Base-by-base conservation (phyloP, 768 basidiomycete genomes). In the Mycena sanguinolenta region DNA sequence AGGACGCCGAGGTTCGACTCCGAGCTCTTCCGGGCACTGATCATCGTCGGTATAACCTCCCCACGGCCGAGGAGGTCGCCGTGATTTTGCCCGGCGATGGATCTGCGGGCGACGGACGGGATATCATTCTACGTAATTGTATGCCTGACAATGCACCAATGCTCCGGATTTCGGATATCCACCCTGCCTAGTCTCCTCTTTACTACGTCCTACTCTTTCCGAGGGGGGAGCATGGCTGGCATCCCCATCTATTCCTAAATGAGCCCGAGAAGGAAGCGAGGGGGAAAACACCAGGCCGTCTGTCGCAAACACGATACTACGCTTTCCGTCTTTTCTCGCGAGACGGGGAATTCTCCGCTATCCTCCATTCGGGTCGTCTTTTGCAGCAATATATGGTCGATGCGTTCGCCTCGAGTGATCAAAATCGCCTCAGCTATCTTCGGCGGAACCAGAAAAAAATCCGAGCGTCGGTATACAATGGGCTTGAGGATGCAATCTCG, bases 381-480 rank as follows among this genome's bases (percentile, higher is more conserved):
- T 79, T 87, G 23, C 79, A 83, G 34, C 80, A 83, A 50, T 83
- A 82, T 58, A 25, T 85, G 27, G 82, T 78, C 58, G 81, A 86
- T 77, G 74, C 58, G 0, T 86, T 77, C 78, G 82, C 83, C 6
- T 73, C 73, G 0, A 71, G 77, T 27, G 83, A 85, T 2, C 79
- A 82, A 6, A 60, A 59, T 6, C 73, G 79, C 2, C 75, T 86
- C 7, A 58, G 58, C 27, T 86, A 73, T 71, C 39, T 77, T 2
- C 58, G 62, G 16, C 55, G 72, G 17, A 77, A 84, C 66, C 82
- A 85, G 25, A 72, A 28, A 6, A 52, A 25, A 17, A 52, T 84
- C 4, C 72, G 82, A 8, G 78, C 82, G 2, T 72, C 81, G 4
- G 50, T 82, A 0, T 84, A 82, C 69, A 64, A 67, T 50, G 81